A percentile compares a stretch with the other conserved stretches of the same genome.
These are phyloP conservation scores for Aspergillus arachidicola DNA, from an alignment of 2,329 filamentous ascomycete genomes.

Conservation along the genomic window DNA sequence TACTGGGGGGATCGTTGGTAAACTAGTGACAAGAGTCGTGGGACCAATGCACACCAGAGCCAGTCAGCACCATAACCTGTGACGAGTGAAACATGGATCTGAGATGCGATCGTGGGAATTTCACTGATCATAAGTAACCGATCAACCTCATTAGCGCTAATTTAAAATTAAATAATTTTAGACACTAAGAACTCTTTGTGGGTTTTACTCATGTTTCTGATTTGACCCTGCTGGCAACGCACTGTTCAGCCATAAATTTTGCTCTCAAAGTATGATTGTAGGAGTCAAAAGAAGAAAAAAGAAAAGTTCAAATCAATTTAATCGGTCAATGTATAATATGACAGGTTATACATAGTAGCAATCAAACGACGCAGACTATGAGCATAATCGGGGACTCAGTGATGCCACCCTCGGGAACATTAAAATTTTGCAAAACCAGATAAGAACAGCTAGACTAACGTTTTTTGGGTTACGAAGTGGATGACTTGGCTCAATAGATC, in stretches of 20 bases:
- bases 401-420: not conserved
- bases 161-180: not conserved
- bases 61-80: slow-evolving; percentile 11
- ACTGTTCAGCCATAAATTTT: not conserved
- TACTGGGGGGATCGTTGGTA: not conserved
- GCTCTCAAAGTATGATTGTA: not conserved
- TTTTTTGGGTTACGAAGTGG: not conserved
- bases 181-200: not conserved
- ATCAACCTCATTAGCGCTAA: not conserved
- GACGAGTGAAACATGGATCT: slow-evolving; percentile 11
- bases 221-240: not conserved
- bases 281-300: not conserved
- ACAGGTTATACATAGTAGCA: not conserved
- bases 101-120: slow-evolving; percentile 5
- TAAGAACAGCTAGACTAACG: not conserved
- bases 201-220: not conserved
- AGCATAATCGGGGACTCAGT: not conserved
- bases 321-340: not conserved
- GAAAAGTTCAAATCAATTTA: not conserved
- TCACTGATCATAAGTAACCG: slow-evolving; percentile 8
- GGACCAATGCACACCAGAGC: not conserved
- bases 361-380: too few relatives aligned
- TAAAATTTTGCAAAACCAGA: not conserved
- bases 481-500: slow-evolving; percentile 8
- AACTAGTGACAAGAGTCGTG: not conserved